Evolutionary conservation across 495 filamentous ascomycete species (phyloP).

Genomic region (Amphirosellinia nigrospora): DNA sequence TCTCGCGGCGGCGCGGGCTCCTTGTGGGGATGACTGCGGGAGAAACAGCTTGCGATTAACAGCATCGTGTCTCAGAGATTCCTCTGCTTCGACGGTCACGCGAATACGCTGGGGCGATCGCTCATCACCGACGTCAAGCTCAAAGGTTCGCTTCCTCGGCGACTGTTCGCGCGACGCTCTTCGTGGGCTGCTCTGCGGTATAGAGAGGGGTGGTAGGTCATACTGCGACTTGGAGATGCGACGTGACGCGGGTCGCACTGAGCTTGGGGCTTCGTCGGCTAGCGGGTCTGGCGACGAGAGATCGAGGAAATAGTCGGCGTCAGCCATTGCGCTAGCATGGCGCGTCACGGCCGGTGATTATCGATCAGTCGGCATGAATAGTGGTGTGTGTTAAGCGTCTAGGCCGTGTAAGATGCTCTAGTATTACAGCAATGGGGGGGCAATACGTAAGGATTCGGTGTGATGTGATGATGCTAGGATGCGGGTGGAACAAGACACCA

Average conservation of each 20-base stretch:
- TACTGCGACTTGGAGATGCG: slow-evolving; percentile 38
- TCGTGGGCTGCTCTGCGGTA: slow-evolving; percentile 32
- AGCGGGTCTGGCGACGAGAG: slow-evolving; percentile 58
- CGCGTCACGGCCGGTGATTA: slow-evolving; percentile 19
- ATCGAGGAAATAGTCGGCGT: slow-evolving; percentile 42
- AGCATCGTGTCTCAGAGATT: slow-evolving; percentile 35
- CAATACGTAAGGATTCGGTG: slow-evolving; percentile 21
- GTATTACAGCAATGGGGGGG: slow-evolving; percentile 8
- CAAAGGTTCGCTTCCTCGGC: slow-evolving; percentile 59
- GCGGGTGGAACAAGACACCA: slow-evolving; percentile 25
- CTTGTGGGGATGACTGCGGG: slow-evolving; percentile 43
- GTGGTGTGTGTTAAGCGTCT: neutral
- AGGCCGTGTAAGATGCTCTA: slow-evolving; percentile 3
- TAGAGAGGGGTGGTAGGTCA: slow-evolving; percentile 29
- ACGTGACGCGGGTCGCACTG: slow-evolving; percentile 36
- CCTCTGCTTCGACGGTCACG: slow-evolving; percentile 60
- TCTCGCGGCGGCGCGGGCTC: slow-evolving; percentile 32
- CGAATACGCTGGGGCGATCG: slow-evolving; percentile 56
- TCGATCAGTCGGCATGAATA: slow-evolving; percentile 14
- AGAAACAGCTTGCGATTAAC: slow-evolving; percentile 50
- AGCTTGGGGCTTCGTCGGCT: slow-evolving; percentile 44
- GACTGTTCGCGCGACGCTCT: slow-evolving; percentile 35
- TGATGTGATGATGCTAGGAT: slow-evolving; percentile 19
- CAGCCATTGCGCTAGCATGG: slow-evolving; percentile 24
- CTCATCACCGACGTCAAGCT: slow-evolving; percentile 58